Evolutionary conservation across 2,329 filamentous ascomycete species (phyloP), one percentile per base, ranked within the genome.

Genomic region (Claviceps sp.): DNA sequence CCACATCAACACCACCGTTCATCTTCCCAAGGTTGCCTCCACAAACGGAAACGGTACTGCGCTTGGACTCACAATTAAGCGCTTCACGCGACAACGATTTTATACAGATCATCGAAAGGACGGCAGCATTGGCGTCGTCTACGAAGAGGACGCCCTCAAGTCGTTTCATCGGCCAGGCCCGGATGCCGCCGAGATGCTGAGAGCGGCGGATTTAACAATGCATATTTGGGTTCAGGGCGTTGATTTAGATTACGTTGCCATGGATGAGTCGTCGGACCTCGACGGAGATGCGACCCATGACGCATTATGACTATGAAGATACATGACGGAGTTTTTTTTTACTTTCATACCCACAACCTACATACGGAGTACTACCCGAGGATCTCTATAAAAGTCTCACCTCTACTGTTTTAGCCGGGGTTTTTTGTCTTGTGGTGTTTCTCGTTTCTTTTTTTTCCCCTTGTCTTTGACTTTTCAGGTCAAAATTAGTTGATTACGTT

Each of bases 131-230:
- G 53, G 53, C 44, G 13, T 54, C 2, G 45, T 53, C 7, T 54
- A 54, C 45, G 53, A 54, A 38, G 51, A 52, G 44, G 53, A 54
- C 36, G 53, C 51, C 6, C 24, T 41, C 34, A 53, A 49, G 45
- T 48, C 46, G 20, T 49, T 53, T 4, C 48, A 52, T 16, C 13
- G 22, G n/a, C 41, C 53, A 5, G 53, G 51, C 16, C 40, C 18
- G 18, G 11, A 26, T 34, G 34, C 45, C 43, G 48, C 45, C 26
- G 53, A 53, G 26, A 37, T 30, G 14, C 8, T 48, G 18, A 41
- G 53, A 20, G 47, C 48, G 18, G 51, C 51, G 38, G 53, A 54
- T 8, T 6, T 50, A 22, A 53, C 45, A 11, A 52, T 54, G 53
- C 53, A 54, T 20, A 18, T 51, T 18, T 54, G 53, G 53, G 42